phyloP scores from a whole-genome alignment of 2,329 filamentous ascomycete genomes.

The Aspergillus japonicus region DNA sequence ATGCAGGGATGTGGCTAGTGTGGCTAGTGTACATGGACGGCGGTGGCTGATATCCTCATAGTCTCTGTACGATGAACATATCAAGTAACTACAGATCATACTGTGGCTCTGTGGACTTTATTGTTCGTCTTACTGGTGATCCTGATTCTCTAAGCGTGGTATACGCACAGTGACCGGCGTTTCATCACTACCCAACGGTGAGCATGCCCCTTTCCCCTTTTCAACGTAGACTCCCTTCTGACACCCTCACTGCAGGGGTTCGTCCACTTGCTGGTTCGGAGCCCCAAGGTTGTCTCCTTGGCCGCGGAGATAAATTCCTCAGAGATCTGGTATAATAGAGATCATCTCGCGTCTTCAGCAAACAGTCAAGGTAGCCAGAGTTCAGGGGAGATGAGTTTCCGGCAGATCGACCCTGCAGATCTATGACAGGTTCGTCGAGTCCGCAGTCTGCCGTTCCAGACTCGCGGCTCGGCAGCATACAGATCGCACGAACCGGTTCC shows the following conservation, averaged over 20 bases:
- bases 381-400: not conserved
- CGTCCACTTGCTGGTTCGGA: not conserved
- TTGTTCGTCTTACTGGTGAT: no score
- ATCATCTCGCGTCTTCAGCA: not conserved
- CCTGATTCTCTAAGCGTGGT: no score
- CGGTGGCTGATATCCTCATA: not conserved
- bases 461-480: not conserved
- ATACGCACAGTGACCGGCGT: no score
- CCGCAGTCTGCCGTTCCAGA: not conserved
- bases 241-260: not conserved
- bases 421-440: not conserved
- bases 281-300: not conserved
- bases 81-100: no score
- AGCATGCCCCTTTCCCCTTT: not conserved
- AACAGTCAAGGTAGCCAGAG: not conserved
- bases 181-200: not conserved
- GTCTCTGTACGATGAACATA: no score
- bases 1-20: not conserved
- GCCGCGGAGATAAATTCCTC: not conserved
- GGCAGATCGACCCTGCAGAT: not conserved
- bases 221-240: not conserved
- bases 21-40: not conserved
- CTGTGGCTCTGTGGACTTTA: no score
- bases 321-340: not conserved
- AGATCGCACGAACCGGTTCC: not conserved